These are phyloP conservation scores for Sicyos edulis DNA, from an alignment of 306 rosid genomes.

Conservation along the genomic window DNA sequence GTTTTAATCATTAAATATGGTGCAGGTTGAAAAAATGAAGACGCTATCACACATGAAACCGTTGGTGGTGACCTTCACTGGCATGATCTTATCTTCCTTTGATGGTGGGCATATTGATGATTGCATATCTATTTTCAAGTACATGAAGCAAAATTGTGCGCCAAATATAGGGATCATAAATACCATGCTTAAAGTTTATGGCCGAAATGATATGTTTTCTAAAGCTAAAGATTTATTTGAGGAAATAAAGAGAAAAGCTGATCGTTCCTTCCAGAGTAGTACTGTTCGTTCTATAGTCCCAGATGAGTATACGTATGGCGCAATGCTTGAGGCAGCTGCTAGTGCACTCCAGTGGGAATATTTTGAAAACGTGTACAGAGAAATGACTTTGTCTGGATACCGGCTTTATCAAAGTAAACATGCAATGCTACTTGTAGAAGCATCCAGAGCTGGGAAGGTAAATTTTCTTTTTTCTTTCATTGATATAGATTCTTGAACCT, in stretches of 20 bases:
- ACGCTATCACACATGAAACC: constrained; percentile 54
- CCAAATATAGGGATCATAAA: constrained; percentile 81
- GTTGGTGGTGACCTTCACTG: constrained; percentile 79
- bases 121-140: constrained; percentile 53
- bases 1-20: constrained; percentile 22
- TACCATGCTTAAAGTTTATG: constrained; percentile 74
- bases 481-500: constrained; percentile 13
- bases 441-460: constrained; percentile 93
- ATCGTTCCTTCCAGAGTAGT: constrained; percentile 27
- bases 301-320: constrained; percentile 57
- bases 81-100: constrained; percentile 75
- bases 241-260: constrained; percentile 44
- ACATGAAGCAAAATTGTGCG: constrained; percentile 54
- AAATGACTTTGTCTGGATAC: constrained; percentile 67
- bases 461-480: neutral
- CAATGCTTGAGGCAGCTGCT: constrained; percentile 75
- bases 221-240: constrained; percentile 80
- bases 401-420: constrained; percentile 62
- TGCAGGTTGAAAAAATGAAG: constrained; percentile 73
- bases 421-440: constrained; percentile 48
- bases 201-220: constrained; percentile 67
- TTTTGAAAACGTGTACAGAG: constrained; percentile 80
- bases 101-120: constrained; percentile 65
- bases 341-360: constrained; percentile 89
- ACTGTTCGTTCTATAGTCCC: constrained; percentile 34